Evolutionary conservation across 345 rosid genomes (phyloP), one percentile per base, ranked within the genome.

Genomic region (Nephelium lappaceum): DNA sequence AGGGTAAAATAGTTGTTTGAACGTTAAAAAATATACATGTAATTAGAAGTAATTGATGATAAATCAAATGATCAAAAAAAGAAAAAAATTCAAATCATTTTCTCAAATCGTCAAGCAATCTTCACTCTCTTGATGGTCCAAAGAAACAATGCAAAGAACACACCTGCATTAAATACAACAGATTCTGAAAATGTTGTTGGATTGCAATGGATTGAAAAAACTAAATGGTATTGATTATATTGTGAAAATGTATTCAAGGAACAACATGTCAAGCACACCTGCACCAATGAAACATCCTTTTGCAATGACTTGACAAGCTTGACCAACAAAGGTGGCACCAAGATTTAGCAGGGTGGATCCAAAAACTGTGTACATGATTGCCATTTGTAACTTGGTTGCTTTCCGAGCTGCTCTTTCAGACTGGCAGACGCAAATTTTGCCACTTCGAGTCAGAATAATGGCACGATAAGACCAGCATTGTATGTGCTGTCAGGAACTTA

Each of bases 321-420:
- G 97, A 79, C 60, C 82, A 80, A 79, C 82, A 8, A 90, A 83
- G 39, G 94, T 86, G 77, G 91, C 89, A 81, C 99, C 98, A 19
- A 96, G 89, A 76, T 93, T 96, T 72, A 96, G 75, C 42, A 96
- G 86, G 68, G 90, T 86, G 12, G 95, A 95, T 82, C 98, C 98
- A n/a, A 88, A 55, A 73, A 96, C 95, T 15, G 95, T 87, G 69
- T 92, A 89, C 87, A 92, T 85, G 36, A 96, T 92, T 71, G 98
- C 99, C 97, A 93, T 93, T 80, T 95, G 98, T 69, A 95, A 82
- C 75, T 92, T 82, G 36, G 91, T 82, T 63, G 97, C 95, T 84
- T 92, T 95, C 51, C 88, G 70, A 47, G 99, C 97, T 36, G 98
- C 97, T 87, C 99, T 89, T 77, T 96, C 98, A 0, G 97, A 92